phyloP scores from a whole-genome alignment of 257 asterid genomes.

The Penstemon newberryi region DNA sequence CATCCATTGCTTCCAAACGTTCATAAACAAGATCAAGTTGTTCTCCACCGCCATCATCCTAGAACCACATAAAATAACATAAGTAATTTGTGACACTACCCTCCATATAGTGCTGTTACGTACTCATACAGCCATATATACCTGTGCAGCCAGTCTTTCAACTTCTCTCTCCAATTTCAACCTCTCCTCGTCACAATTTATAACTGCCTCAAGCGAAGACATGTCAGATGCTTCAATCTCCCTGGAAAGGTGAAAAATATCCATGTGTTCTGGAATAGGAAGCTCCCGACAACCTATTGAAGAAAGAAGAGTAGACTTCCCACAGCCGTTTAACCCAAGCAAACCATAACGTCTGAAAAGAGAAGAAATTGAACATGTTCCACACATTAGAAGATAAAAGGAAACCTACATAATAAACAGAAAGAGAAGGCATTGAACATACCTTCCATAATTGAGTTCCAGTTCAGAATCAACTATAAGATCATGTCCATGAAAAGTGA shows the following conservation, averaged over 20 bases:
- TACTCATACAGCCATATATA: slow-evolving; percentile 20
- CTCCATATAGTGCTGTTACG: background rate
- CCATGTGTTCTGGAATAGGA: slow-evolving; percentile 98
- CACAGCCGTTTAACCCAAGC: slow-evolving; percentile 98
- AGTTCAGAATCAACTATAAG: slow-evolving; percentile 91
- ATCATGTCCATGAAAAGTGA: slow-evolving; percentile 97
- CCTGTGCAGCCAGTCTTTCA: slow-evolving; percentile 82
- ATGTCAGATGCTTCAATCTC: slow-evolving; percentile 98
- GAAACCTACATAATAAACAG: background rate
- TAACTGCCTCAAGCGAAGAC: slow-evolving; percentile 94
- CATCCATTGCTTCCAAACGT: slow-evolving; percentile 89
- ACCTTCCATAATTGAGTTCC: slow-evolving; percentile 97
- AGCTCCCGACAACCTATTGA: slow-evolving; percentile 89
- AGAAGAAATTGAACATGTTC: slow-evolving; percentile 9
- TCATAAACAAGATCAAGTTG: slow-evolving; percentile 87
- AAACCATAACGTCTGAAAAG: slow-evolving; percentile 84
- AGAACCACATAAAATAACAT: slow-evolving; percentile 12
- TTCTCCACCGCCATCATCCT: slow-evolving; percentile 99
- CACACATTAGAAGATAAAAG: background rate
- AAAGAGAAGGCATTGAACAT: slow-evolving; percentile 10
- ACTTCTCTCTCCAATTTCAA: slow-evolving; percentile 78
- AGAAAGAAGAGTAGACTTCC: slow-evolving; percentile 96
- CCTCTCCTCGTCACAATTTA: slow-evolving; percentile 94
- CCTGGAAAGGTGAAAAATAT: slow-evolving; percentile 79
- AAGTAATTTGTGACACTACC: background rate